phyloP scores from a whole-genome alignment of 306 rosid genomes.

The Senna siamea region DNA sequence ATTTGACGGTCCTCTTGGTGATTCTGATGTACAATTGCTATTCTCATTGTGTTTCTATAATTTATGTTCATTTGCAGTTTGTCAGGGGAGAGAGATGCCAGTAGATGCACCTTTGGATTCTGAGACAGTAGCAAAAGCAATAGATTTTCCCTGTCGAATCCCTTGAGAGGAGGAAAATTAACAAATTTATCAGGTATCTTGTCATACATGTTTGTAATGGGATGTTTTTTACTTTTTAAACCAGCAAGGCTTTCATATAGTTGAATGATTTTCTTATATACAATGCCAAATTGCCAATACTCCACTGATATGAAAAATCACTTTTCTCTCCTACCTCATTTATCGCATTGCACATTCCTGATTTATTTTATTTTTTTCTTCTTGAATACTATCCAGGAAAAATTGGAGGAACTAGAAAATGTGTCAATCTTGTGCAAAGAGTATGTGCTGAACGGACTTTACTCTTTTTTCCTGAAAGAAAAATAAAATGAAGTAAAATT shows the following conservation, averaged over 20 bases:
- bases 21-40: not conserved
- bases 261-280: not conserved
- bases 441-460: conserved; percentile 46
- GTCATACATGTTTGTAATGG: not conserved
- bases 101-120: not conserved
- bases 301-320: conserved; percentile 4
- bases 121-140: too few relatives aligned
- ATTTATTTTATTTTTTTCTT: not conserved
- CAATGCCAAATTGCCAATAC: not conserved
- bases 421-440: conserved; percentile 62
- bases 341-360: conserved; percentile 11
- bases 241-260: not conserved
- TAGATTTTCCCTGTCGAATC: too few relatives aligned
- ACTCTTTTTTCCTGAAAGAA: not conserved
- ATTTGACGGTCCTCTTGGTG: not conserved
- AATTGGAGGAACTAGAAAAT: conserved; percentile 33
- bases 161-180: not conserved
- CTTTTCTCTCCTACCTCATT: not conserved
- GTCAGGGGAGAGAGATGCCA: not conserved
- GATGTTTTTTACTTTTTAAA: not conserved
- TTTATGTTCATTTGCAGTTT: not conserved
- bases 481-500: too few relatives aligned
- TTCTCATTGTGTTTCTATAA: not conserved
- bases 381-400: too few relatives aligned
- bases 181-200: not conserved